Base-by-base conservation (phyloP, 2,329 filamentous ascomycete genomes). In the Talaromyces sp. region DNA sequence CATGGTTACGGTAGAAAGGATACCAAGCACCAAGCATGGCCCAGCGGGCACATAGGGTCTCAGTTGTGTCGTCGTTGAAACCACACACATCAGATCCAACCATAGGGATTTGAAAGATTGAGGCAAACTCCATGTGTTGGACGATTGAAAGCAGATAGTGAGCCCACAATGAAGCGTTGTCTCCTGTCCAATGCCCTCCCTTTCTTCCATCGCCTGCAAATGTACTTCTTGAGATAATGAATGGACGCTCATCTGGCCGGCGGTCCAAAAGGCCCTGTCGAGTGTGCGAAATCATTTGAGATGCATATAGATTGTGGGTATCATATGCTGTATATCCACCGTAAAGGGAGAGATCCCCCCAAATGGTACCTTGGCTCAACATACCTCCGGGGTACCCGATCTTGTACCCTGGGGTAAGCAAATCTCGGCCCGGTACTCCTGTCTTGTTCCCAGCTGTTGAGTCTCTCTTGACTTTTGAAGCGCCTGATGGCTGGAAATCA, bases 1-100 rank as follows among this genome's bases (percentile, higher is more conserved):
- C 88, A 77, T 93, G 90, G 72, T 92, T 88, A 64, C 90, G 87
- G 77, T 87, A 92, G 78, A 93, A 92, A 0, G 88, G 86, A 51
- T 83, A 81, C 78, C 92, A 92, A 7, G 89, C 89, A 17, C 88
- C 89, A 0, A 92, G 81, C 30, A 83, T 82, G 0, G 88, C 85
- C 90, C 90, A 93, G 17, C 90, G 85, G 2, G 88, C 85, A 71
- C 89, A 92, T 6, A 92, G 82, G 54, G 84, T 78, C 71, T 89
- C 85, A 17, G 83, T 88, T 0, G 88, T 87, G 67, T 89, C 83
- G 10, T 79, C 82, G 13, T 81, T 87, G 69, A 90, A 96, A 0
- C 91, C 92, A 68, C 92, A 96, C 0, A 92, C 87, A 65, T 96
- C 91, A 3, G 84, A 81, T 10, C 88, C 88, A 0, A 79, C 84